Conservation (phyloP, 208 protist genomes). For the Acanthamoeba culbertsoni region DNA sequence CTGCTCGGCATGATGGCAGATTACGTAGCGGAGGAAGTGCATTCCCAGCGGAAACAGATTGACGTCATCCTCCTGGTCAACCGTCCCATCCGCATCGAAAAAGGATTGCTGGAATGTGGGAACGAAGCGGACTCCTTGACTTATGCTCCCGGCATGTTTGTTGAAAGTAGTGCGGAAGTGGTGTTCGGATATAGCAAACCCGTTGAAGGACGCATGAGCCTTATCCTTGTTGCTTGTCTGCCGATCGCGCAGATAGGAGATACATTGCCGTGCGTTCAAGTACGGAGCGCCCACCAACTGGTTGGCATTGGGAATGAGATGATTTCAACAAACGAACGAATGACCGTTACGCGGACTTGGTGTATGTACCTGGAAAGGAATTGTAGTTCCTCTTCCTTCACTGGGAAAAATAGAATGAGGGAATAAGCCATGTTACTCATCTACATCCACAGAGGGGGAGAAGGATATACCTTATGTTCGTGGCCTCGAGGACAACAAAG, state of each 20-base stretch:
- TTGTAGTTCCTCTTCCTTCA: conserved; percentile 14
- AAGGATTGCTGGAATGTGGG: conserved; percentile 18
- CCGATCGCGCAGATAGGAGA: neutral
- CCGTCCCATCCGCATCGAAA: neutral
- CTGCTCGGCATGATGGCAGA: neutral
- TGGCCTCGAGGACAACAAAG: conserved; percentile 54
- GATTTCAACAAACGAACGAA: neutral
- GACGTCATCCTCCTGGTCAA: neutral
- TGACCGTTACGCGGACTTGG: too few relatives aligned
- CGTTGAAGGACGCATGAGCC: conserved; percentile 6
- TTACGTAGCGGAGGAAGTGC: neutral
- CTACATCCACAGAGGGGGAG: neutral
- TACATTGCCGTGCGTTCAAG: neutral
- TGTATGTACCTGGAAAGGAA: conserved; percentile 44
- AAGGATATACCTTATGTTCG: neutral
- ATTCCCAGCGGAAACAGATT: conserved; percentile 26
- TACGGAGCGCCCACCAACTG: conserved; percentile 41
- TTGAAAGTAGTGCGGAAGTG: conserved; percentile 55
- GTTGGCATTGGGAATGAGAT: neutral
- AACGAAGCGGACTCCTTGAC: neutral
- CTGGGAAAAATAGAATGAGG: neutral
- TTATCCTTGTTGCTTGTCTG: neutral
- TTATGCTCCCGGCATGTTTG: conserved; percentile 8
- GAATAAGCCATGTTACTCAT: neutral
- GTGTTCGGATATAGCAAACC: conserved; percentile 1